Evolutionary conservation across 1,139 yeast species (phyloP).

Genomic region (Hemisphaericaspora xylofermentans): DNA sequence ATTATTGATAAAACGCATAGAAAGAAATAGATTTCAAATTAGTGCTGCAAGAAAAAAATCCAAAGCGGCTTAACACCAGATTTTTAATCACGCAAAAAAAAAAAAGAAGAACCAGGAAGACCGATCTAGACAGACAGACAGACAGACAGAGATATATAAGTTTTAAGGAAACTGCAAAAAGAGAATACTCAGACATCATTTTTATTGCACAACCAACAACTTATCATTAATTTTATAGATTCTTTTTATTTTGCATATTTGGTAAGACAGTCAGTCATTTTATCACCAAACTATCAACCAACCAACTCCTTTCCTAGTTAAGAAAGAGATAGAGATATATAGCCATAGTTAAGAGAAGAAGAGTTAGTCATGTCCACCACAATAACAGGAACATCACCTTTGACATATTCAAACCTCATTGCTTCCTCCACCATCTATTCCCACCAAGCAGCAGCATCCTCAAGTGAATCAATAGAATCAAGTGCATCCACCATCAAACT

Average conservation of each 20-base stretch:
- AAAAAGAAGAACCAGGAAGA: neutral
- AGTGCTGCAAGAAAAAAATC: neutral
- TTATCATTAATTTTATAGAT: too few species aligned
- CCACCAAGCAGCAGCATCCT: constrained; percentile 8
- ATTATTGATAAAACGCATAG: neutral
- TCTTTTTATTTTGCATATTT: neutral
- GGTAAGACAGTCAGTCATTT: too few species aligned
- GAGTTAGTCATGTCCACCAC: constrained; percentile 3
- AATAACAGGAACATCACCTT: constrained; percentile 7
- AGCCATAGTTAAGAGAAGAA: neutral
- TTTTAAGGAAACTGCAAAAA: neutral
- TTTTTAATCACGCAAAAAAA: neutral
- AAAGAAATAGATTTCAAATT: neutral
- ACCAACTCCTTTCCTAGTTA: too few species aligned
- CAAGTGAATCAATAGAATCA: constrained; percentile 14
- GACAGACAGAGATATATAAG: neutral
- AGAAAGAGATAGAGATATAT: too few species aligned
- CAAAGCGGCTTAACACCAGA: neutral
- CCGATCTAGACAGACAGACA: neutral
- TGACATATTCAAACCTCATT: constrained; percentile 7
- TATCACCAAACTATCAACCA: too few species aligned
- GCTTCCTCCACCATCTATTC: constrained; percentile 7
- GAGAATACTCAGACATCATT: too few species aligned
- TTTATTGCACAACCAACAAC: neutral
- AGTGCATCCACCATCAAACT: constrained; percentile 12